Percentiles rank a stretch among this genome's conserved stretches.
Conservation (phyloP, 768 basidiomycete genomes). For the Trichaptum fuscoviolaceum region DNA sequence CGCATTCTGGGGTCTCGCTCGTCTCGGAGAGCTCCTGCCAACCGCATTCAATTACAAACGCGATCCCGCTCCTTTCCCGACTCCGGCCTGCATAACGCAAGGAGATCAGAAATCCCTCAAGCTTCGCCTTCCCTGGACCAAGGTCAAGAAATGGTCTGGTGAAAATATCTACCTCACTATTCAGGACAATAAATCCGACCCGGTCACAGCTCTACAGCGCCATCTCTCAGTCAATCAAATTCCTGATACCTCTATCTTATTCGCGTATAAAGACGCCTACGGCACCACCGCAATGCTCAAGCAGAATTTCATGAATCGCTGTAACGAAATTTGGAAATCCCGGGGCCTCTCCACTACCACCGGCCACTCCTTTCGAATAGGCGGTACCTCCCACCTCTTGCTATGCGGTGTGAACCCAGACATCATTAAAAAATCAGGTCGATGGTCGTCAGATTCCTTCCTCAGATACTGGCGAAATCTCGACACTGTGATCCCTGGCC, state of each 20-base stretch:
- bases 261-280: neutral
- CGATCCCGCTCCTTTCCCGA: too few relatives aligned
- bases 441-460: too few relatives aligned
- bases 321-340: constrained; percentile 23
- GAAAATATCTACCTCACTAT: neutral
- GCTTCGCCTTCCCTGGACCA: too few relatives aligned
- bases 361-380: constrained; percentile 29
- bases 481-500: constrained; percentile 1
- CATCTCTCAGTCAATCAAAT: too few relatives aligned
- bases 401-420: too few relatives aligned
- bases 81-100: neutral
- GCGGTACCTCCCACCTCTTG: too few relatives aligned
- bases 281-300: constrained; percentile 19
- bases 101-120: neutral
- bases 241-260: constrained; percentile 5
- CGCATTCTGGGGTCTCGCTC: constrained; percentile 28
- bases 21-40: constrained; percentile 28
- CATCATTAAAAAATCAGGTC: too few relatives aligned
- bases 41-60: neutral
- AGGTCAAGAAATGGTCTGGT: neutral
- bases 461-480: too few relatives aligned
- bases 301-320: constrained; percentile 16
- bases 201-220: constrained; percentile 8
- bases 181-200: constrained; percentile 13
- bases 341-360: constrained; percentile 10